Conservation (phyloP, 352 stramenopile genomes). For the Phytophthora kernoviae region DNA sequence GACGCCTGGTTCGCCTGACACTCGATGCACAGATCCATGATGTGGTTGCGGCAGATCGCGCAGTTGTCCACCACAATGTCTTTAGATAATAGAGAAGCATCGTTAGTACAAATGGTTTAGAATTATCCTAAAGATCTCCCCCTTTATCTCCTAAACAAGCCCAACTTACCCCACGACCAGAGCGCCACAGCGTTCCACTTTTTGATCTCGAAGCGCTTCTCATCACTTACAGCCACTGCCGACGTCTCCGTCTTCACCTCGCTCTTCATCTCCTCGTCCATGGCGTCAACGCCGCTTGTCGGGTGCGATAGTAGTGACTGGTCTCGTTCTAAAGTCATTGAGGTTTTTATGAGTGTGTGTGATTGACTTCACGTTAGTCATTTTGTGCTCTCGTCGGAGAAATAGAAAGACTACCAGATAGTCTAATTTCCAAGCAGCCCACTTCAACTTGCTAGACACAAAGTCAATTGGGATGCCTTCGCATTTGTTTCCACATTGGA, state of each 20-base stretch:
- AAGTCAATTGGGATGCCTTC: too few species aligned
- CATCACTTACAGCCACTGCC: slow-evolving; percentile 33
- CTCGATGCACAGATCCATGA: slow-evolving; percentile 99
- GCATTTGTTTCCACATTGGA: too few species aligned
- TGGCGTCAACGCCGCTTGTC: slow-evolving; percentile 13
- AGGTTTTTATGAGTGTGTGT: too few species aligned
- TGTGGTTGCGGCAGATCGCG: slow-evolving; percentile 99
- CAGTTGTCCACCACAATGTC: slow-evolving; percentile 91
- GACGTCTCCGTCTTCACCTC: slow-evolving; percentile 39
- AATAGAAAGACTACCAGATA: not conserved
- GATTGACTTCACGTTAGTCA: slow-evolving; percentile 1
- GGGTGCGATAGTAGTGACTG: slow-evolving; percentile 4
- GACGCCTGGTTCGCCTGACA: slow-evolving; percentile 96
- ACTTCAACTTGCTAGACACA: slow-evolving; percentile 2
- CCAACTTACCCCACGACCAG: slow-evolving; percentile 95
- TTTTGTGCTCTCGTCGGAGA: not conserved
- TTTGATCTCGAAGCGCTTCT: slow-evolving; percentile 99
- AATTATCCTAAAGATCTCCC: slow-evolving; percentile 22
- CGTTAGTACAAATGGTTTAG: slow-evolving; percentile 4
- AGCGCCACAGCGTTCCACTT: slow-evolving; percentile 99
- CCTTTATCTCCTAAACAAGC: not conserved
- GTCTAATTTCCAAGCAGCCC: not conserved
- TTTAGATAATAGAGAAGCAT: slow-evolving; percentile 29
- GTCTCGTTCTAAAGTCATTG: too few species aligned
- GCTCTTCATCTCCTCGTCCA: slow-evolving; percentile 83